These are phyloP conservation scores for Xylaria sp. DNA, from an alignment of 2,329 filamentous ascomycete genomes.

Conservation along the genomic window DNA sequence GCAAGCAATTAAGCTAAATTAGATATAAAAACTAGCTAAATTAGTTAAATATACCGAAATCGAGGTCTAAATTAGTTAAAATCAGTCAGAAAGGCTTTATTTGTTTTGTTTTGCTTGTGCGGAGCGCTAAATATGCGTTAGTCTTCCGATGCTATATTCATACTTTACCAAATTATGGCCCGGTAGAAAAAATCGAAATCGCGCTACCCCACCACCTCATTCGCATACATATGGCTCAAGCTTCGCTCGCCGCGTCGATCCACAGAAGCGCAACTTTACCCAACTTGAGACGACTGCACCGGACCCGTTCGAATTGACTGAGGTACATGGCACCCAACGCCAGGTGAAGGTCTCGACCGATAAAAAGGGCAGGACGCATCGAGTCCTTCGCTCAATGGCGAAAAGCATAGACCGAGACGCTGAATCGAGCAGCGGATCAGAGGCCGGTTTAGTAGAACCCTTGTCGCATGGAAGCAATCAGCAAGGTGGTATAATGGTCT, in stretches of 20 bases:
- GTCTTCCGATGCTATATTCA: slow-evolving; percentile 41
- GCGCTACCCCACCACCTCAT: slow-evolving; percentile 9
- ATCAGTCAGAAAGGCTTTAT: no score
- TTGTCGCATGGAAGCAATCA: not conserved
- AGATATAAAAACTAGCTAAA: no score
- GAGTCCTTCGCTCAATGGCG: slow-evolving; percentile 12
- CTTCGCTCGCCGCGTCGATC: slow-evolving; percentile 30
- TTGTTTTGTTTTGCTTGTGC: no score
- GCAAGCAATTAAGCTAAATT: no score
- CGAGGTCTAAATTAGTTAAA: no score
- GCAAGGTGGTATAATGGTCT: slow-evolving; percentile 38
- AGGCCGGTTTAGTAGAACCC: slow-evolving; percentile 27
- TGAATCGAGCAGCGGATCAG: slow-evolving; percentile 35
- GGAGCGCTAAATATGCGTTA: slow-evolving; percentile 34
- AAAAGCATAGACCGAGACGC: slow-evolving; percentile 32
- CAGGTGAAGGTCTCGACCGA: slow-evolving; percentile 35
- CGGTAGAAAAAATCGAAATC: not conserved
- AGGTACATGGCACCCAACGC: slow-evolving; percentile 25
- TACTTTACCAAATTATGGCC: slow-evolving; percentile 31
- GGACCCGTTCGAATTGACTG: slow-evolving; percentile 39
- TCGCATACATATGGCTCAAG: slow-evolving; percentile 31
- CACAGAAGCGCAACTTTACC: slow-evolving; percentile 34
- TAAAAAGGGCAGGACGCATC: slow-evolving; percentile 5
- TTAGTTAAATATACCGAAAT: no score
- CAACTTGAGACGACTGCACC: slow-evolving; percentile 23